Evolutionary conservation across 495 filamentous ascomycete species (phyloP).

Genomic region (Xylaria bambusicola): DNA sequence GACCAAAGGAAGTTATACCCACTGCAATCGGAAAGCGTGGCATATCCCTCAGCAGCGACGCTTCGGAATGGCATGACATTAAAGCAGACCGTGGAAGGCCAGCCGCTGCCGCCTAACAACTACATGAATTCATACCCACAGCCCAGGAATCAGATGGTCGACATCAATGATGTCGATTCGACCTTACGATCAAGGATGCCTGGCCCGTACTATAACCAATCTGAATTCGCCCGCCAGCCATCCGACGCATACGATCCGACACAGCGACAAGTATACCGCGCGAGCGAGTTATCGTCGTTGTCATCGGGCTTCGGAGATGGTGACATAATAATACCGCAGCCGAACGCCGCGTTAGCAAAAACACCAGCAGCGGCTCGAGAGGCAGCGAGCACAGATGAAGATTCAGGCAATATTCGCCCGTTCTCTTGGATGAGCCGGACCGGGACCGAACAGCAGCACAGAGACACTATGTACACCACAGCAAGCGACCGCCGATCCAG

Average conservation of each 20-base stretch:
- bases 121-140: conserved; percentile 14
- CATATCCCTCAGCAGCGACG: conserved; percentile 9
- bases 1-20: conserved; percentile 29
- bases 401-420: conserved; percentile 23
- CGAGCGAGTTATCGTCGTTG: conserved; percentile 51
- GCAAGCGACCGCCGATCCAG: conserved; percentile 52
- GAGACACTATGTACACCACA: conserved; percentile 51
- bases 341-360: conserved; percentile 18
- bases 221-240: conserved; percentile 38
- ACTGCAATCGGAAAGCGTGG: conserved; percentile 11
- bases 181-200: conserved; percentile 34
- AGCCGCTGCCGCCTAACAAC: conserved; percentile 5
- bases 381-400: conserved; percentile 1
- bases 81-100: background rate
- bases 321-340: conserved; percentile 44
- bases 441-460: conserved; percentile 4
- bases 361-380: conserved; percentile 18
- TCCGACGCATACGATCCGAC: conserved; percentile 36
- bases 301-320: conserved; percentile 59
- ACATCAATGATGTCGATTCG: conserved; percentile 17
- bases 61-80: conserved; percentile 5
- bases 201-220: conserved; percentile 39
- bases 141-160: conserved; percentile 10
- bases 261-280: conserved; percentile 34
- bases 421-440: conserved; percentile 43